A percentile compares a stretch with the other conserved stretches of the same genome.
Evolutionary conservation across 306 rosid genomes (phyloP).

Genomic region (Pyrus pyrifolia): DNA sequence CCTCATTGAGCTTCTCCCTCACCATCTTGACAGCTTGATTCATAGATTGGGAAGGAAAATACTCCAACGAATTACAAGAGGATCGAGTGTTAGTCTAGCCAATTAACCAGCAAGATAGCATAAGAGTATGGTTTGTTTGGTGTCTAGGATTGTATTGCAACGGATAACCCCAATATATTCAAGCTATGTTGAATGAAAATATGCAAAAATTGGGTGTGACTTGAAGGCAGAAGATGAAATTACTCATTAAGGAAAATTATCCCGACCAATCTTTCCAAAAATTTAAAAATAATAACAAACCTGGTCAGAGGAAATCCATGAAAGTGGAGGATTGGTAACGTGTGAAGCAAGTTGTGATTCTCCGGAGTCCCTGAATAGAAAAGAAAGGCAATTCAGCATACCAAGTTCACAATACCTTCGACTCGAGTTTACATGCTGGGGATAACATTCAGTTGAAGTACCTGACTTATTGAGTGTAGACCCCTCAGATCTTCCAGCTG

Average conservation of each 20-base stretch:
- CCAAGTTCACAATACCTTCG: conserved; percentile 27
- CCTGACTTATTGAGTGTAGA: conserved; percentile 25
- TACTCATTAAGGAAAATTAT: no score
- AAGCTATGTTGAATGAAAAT: no score
- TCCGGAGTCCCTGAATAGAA: conserved; percentile 26
- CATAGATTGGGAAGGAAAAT: conserved; percentile 38
- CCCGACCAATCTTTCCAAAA: no score
- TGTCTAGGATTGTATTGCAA: no score
- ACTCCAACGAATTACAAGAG: no score
- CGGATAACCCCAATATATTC: no score
- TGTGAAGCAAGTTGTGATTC: conserved; percentile 23
- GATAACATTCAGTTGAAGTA: conserved; percentile 7
- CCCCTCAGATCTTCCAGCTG: conserved; percentile 62
- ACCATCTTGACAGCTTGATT: conserved; percentile 66
- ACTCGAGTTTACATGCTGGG: conserved; percentile 23
- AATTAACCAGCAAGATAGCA: neutral
- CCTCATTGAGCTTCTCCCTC: conserved; percentile 88
- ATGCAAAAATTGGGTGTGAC: no score
- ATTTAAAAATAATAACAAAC: conserved; percentile 35
- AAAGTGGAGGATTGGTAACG: conserved; percentile 24
- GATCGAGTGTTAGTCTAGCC: no score
- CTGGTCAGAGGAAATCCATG: conserved; percentile 59
- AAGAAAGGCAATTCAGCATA: conserved; percentile 2
- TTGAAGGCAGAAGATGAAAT: no score
- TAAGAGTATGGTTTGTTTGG: neutral